A percentile compares a stretch with the other conserved stretches of the same genome.
phyloP scores from a whole-genome alignment of 2,329 filamentous ascomycete genomes.

The Trichoderma pleuroti region DNA sequence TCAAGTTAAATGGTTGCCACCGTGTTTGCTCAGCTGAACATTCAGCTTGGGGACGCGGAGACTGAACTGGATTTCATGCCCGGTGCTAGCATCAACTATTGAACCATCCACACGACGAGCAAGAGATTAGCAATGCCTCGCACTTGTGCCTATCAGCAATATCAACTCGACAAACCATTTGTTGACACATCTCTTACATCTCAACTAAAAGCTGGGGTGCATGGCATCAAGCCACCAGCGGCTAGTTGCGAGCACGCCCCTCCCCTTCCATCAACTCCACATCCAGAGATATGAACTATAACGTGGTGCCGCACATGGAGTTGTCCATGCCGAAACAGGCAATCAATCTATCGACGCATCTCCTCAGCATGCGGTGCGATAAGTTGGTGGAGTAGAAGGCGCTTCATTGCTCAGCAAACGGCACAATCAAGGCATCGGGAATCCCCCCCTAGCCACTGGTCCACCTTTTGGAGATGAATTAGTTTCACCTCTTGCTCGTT shows the following conservation, averaged over 20 bases:
- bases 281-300: not conserved
- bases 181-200: not conserved
- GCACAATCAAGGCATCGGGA: not conserved
- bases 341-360: slow-evolving; percentile 13
- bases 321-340: slow-evolving; percentile 10
- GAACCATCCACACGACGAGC: not conserved
- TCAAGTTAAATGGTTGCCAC: not conserved
- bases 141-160: not conserved
- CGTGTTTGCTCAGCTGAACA: not conserved
- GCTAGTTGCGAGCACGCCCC: not conserved
- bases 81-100: not conserved
- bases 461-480: not conserved
- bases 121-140: not conserved
- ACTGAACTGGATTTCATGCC: not conserved
- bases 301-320: not conserved
- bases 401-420: not conserved
- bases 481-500: not conserved
- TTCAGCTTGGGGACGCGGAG: not conserved
- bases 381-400: slow-evolving; percentile 2
- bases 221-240: slow-evolving; percentile 11
- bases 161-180: not conserved
- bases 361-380: not conserved
- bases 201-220: slow-evolving; percentile 4
- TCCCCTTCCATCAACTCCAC: slow-evolving; percentile 4
- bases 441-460: not conserved